These are phyloP conservation scores for Candida pseudoviswanathii DNA, from an alignment of 1,139 yeast genomes.

Conservation along the genomic window DNA sequence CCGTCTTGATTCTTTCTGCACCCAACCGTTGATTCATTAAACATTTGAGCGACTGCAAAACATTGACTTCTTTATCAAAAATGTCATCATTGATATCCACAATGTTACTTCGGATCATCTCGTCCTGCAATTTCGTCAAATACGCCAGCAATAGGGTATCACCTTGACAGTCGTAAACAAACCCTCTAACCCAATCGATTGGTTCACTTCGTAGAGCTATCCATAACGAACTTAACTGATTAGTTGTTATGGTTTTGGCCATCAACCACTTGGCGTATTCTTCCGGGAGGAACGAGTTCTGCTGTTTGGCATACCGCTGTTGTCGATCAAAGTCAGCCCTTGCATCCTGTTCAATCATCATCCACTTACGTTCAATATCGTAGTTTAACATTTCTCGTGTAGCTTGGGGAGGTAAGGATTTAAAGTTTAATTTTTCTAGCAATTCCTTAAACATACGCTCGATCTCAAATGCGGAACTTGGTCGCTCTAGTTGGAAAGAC, in stretches of 20 bases:
- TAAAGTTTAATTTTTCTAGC: conserved; percentile 82
- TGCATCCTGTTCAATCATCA: conserved; percentile 86
- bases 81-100: conserved; percentile 46
- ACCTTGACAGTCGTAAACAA: conserved; percentile 79
- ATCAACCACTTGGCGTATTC: conserved; percentile 76
- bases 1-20: conserved; percentile 44
- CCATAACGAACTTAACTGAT: conserved; percentile 82
- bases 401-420: conserved; percentile 75
- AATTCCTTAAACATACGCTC: conserved; percentile 68
- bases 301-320: conserved; percentile 41
- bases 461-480: conserved; percentile 59
- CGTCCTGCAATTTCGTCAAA: conserved; percentile 41
- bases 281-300: conserved; percentile 60
- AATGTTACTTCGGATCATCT: conserved; percentile 34
- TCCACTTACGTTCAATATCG: conserved; percentile 83
- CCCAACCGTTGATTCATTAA: conserved; percentile 52
- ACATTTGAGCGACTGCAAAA: conserved; percentile 49
- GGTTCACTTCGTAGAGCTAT: conserved; percentile 93
- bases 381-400: conserved; percentile 78
- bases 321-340: conserved; percentile 71
- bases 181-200: conserved; percentile 83
- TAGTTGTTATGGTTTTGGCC: conserved; percentile 66
- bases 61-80: conserved; percentile 50
- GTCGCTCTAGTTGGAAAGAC: conserved; percentile 48
- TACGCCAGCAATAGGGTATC: conserved; percentile 70